Evolutionary conservation across 805 yeast species (phyloP).

Genomic region (Myxozyma vanderwaltii): DNA sequence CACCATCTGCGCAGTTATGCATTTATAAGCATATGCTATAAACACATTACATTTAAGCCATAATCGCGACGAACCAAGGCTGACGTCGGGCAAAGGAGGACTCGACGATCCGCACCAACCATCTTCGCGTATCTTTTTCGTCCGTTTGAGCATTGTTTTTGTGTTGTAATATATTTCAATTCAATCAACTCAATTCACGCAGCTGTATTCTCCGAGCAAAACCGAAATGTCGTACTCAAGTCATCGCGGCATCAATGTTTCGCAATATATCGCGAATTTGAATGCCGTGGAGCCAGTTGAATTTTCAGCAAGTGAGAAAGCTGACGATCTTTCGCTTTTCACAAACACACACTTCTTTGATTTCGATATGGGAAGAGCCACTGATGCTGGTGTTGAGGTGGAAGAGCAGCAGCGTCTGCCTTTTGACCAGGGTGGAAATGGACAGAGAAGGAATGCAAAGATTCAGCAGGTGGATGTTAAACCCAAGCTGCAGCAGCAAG

Average conservation of each 20-base stretch:
- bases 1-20: too few species aligned
- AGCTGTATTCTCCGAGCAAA: background rate
- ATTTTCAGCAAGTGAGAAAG: constrained; percentile 23
- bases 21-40: background rate
- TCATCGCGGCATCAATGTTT: constrained; percentile 39
- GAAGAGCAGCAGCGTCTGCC: constrained; percentile 38
- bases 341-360: constrained; percentile 50
- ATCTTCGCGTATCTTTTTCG: background rate
- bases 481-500: constrained; percentile 11
- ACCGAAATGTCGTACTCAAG: constrained; percentile 29
- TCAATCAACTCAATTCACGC: background rate
- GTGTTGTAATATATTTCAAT: too few species aligned
- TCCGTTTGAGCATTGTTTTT: too few species aligned
- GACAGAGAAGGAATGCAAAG: too few species aligned
- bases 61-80: background rate
- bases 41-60: background rate
- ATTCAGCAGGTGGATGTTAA: constrained; percentile 3
- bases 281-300: constrained; percentile 41
- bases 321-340: constrained; percentile 47
- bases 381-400: constrained; percentile 46
- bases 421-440: too few species aligned
- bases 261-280: constrained; percentile 42
- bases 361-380: constrained; percentile 48
- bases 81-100: background rate
- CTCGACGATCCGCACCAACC: background rate